Evolutionary conservation across 2,329 filamentous ascomycete species (phyloP), one percentile per base, ranked within the genome.

Genomic region (Trichoderma arundinaceum): DNA sequence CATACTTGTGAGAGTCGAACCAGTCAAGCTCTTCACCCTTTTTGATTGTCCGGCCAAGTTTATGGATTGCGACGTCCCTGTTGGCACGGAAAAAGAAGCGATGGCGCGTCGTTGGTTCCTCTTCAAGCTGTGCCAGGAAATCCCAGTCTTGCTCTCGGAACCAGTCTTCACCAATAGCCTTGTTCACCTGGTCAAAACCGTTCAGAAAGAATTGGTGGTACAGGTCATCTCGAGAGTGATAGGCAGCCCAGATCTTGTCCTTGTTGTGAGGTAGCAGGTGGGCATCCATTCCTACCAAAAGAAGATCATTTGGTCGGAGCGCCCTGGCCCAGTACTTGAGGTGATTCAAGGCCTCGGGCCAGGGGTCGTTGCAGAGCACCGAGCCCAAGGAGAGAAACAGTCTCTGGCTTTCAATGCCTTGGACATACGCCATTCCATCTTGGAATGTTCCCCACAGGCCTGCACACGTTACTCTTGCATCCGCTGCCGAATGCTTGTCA

Each of bases 1-100:
- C 71, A 54, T 80, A 79, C 69, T 80, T 80, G 70, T 80, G 78
- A 38, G 79, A 78, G 68, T 80, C 79, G 66, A 80, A 80, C 78
- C 78, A 80, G 67, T 80, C 78, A 15, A 80, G 71, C 65, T 79
- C 76, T 49, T 77, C 72, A 13, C 75, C 78, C 19, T 71, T 59
- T 46, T 68, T 61, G 44, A 80, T 75, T 10, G 67, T 66, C 15
- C 71, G 70, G 2, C 66, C 69, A 33, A 74, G 67, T 15, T 66
- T 71, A 8, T 66, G 60, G 15, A 78, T 69, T 5, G 65, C 63
- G 38, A 80, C 70, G 22, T 78, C 74, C 15, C 69, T 71, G 33
- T 75, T 77, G 32, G 78, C 77, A 15, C 72, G 71, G 64, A 80
- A 75, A 67, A 74, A 80, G 68, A 79, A 80, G 5, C 78, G 75